Evolutionary conservation across 2,329 filamentous ascomycete genomes (phyloP), one percentile per base, ranked within the genome.

Genomic region (Colletotrichum costaricense): DNA sequence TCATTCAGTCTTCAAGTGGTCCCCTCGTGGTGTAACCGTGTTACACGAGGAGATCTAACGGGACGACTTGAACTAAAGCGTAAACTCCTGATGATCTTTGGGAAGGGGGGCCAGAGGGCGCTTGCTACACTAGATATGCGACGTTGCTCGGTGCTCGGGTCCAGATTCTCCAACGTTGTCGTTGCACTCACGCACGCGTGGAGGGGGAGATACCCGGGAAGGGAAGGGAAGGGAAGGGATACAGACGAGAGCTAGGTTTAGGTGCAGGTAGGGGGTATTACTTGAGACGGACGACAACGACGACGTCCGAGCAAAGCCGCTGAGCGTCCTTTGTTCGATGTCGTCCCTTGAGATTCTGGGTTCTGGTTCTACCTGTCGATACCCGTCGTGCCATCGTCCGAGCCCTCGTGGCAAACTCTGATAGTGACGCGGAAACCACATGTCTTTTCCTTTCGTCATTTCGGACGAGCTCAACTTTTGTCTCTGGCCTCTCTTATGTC

Each of bases 351-450:
- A 42, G 38, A 42, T 6, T 16, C 49, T n/a, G 26, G 57, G 35
- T 30, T 55, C 33, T 54, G 26, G 49, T 59, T 38, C 30, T 24
- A 42, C 11, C 54, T 24, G 38, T 24, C 24, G 35, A n/a, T 19
- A 35, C 52, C 33, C 42, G 54, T 56, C 33, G 8, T 35, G 33
- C 33, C 33, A 35, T 35, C 33, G 33, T 69, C 59, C 46, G 35
- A 67, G 70, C 28, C 66, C 70, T 73, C 70, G 46, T 73, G 66
- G 70, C 70, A 65, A 65, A 65, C 57, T 24, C 46, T 22, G n/a
- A 55, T 26, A 19, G 49, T 64, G 49, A 54, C 22, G 49, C 49
- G 46, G 46, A 4, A 14, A 8, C 33, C 11, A 9, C 42, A 22
- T 30, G 38, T 30, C 30, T 33, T 30, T 49, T 42, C 38, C 26